Conservation (phyloP, 2,329 filamentous ascomycete species). For the Aspergillus ochraceus region DNA sequence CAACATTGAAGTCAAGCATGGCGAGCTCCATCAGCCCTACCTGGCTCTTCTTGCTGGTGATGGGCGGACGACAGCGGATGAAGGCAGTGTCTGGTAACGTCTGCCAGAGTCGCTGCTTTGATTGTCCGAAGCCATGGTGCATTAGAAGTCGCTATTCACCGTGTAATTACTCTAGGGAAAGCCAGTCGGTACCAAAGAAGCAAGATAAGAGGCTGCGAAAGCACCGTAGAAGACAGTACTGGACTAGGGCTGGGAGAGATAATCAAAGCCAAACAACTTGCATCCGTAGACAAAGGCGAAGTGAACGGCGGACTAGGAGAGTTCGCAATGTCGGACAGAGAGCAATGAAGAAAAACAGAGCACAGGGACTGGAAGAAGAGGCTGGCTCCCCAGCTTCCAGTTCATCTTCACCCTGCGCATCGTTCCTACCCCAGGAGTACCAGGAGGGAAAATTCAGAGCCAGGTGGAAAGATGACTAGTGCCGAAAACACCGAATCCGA, state of each 20-base stretch:
- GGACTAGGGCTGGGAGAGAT: background rate
- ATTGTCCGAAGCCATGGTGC: constrained; percentile 8
- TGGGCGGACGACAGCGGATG: constrained; percentile 23
- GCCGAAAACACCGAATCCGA: background rate
- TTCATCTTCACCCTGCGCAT: background rate
- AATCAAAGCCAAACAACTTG: background rate
- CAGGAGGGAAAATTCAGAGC: background rate
- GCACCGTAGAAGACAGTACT: background rate
- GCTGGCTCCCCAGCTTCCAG: background rate
- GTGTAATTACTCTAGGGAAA: background rate
- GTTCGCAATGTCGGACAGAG: constrained; percentile 20
- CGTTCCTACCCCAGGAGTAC: background rate
- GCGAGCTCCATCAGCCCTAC: constrained; percentile 14
- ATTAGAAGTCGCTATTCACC: background rate
- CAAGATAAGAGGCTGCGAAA: background rate
- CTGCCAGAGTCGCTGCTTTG: constrained; percentile 1
- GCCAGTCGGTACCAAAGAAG: background rate
- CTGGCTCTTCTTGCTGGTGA: constrained; percentile 19
- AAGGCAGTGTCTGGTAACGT: constrained; percentile 18
- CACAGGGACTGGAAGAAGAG: background rate
- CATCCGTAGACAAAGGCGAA: background rate
- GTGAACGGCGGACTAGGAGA: constrained; percentile 1
- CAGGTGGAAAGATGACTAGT: background rate
- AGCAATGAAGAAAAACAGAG: background rate
- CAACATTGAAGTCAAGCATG: background rate